Conservation (phyloP, 179 eudicot species). For the Actinidia arguta region DNA sequence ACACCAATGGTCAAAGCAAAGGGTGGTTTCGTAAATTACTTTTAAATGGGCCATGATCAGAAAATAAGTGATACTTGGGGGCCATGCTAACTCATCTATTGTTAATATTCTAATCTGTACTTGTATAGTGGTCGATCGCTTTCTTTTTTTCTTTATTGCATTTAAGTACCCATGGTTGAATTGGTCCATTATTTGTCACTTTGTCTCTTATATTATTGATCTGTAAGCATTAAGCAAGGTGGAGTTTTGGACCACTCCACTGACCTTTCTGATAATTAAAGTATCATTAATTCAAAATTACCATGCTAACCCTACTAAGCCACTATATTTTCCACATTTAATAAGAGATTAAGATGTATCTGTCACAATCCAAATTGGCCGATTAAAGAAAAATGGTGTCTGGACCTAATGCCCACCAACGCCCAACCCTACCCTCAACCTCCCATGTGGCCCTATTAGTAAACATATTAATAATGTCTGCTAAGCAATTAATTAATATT, state of each 20-base stretch:
- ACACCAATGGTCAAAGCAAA: neutral
- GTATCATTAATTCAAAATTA: neutral
- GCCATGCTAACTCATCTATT: neutral
- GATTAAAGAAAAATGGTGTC: neutral
- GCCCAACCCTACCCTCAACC: too few species aligned
- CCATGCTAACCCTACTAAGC: neutral
- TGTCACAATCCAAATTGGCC: too few species aligned
- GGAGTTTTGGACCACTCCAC: constrained; percentile 6
- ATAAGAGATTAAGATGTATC: neutral
- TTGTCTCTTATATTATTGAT: too few species aligned
- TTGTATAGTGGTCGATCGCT: neutral
- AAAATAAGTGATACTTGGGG: neutral
- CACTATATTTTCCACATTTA: neutral
- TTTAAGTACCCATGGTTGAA: constrained; percentile 2
- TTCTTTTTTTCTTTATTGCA: neutral
- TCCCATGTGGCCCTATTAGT: neutral
- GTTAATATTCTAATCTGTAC: neutral
- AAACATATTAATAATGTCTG: neutral
- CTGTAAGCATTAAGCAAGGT: neutral
- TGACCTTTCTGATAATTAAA: constrained; percentile 8
- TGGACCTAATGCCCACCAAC: neutral
- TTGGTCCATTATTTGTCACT: constrained; percentile 5
- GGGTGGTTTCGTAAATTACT: neutral
- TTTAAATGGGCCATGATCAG: neutral
- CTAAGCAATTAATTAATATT: too few species aligned